phyloP scores from a whole-genome alignment of 495 filamentous ascomycete genomes.

The Penicillium lividum region DNA sequence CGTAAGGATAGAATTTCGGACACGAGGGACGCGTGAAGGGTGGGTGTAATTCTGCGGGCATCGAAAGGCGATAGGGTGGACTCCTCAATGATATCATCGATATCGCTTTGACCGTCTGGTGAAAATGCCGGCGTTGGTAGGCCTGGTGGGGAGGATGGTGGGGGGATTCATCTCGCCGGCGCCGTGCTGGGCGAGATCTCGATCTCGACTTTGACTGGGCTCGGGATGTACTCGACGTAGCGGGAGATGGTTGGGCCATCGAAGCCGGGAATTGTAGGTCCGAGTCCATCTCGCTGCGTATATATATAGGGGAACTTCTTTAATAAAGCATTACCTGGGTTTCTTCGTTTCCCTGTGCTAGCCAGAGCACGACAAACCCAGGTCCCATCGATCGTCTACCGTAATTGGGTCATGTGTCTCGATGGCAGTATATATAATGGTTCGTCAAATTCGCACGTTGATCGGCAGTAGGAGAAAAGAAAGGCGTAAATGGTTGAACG shows the following conservation, averaged over 20 bases:
- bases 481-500: constrained; percentile 8
- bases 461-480: not conserved
- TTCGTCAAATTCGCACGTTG: constrained; percentile 1
- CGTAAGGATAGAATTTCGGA: constrained; percentile 88
- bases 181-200: constrained; percentile 52
- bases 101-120: constrained; percentile 47
- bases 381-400: constrained; percentile 26
- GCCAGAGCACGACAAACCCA: constrained; percentile 32
- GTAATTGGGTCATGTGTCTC: constrained; percentile 20
- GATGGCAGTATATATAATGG: not conserved
- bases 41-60: constrained; percentile 90
- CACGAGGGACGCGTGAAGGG: constrained; percentile 90
- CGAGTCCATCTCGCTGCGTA: constrained; percentile 29
- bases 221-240: constrained; percentile 68
- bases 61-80: constrained; percentile 80
- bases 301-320: constrained; percentile 5
- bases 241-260: constrained; percentile 54
- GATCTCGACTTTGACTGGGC: constrained; percentile 51
- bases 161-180: constrained; percentile 59
- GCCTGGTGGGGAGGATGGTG: constrained; percentile 57
- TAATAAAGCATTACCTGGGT: constrained; percentile 24
- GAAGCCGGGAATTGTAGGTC: constrained; percentile 25
- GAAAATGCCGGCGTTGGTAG: constrained; percentile 49
- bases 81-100: constrained; percentile 63
- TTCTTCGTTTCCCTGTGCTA: constrained; percentile 26